Conservation (phyloP, 1,284 basidiomycete species). For the Amylostereum areolatum region DNA sequence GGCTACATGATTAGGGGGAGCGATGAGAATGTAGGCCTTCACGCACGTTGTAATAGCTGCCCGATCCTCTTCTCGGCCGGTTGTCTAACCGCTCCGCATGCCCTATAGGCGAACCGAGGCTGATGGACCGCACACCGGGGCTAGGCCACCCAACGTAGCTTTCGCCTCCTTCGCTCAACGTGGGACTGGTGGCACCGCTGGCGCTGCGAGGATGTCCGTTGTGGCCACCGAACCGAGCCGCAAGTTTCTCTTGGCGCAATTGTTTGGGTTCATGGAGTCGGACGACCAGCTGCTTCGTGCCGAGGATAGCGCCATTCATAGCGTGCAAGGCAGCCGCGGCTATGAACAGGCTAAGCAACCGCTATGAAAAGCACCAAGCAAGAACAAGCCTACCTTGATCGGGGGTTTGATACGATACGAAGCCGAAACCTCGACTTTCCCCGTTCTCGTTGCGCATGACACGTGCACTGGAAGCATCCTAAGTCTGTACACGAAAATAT, state of each 20-base stretch:
- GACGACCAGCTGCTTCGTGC: conserved; percentile 76
- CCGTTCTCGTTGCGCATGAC: conserved; percentile 89
- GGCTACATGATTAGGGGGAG: conserved; percentile 1
- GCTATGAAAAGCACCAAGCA: conserved; percentile 1
- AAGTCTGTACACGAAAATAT: conserved; percentile 4
- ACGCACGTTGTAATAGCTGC: conserved; percentile 75
- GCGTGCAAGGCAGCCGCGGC: conserved; percentile 67
- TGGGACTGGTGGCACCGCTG: conserved; percentile 77
- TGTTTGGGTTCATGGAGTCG: conserved; percentile 88
- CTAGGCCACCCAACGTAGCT: conserved; percentile 66
- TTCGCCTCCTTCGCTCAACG: conserved; percentile 73
- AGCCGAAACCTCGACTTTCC: conserved; percentile 90
- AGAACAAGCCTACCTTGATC: conserved; percentile 59
- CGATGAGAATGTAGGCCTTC: not conserved
- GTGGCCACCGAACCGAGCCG: conserved; percentile 66
- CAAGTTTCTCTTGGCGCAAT: conserved; percentile 81
- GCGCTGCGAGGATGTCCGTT: conserved; percentile 72
- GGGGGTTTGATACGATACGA: conserved; percentile 83
- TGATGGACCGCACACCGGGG: conserved; percentile 48
- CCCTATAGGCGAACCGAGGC: conserved; percentile 49
- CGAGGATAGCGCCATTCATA: conserved; percentile 74
- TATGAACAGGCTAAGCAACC: conserved; percentile 17
- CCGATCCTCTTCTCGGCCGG: conserved; percentile 66
- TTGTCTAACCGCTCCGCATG: conserved; percentile 50
- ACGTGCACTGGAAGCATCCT: conserved; percentile 57